Percentiles rank a stretch among this genome's conserved stretches.
These are phyloP conservation scores for Bipolaris victoriae DNA, from an alignment of 2,329 filamentous ascomycete genomes.

Conservation along the genomic window DNA sequence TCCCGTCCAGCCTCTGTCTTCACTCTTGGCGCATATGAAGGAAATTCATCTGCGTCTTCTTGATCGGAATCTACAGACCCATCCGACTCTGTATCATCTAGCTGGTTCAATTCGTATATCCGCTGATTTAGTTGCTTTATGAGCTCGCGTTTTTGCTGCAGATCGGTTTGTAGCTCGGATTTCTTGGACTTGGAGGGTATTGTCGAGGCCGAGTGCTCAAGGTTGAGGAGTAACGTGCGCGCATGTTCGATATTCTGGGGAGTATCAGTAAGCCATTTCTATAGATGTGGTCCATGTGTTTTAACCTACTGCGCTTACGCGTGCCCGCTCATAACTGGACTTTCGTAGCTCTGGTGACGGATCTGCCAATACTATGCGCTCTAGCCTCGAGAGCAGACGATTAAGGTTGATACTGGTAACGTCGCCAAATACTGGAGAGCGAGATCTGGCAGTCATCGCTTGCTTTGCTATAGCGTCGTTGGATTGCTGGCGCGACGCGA, in stretches of 20 bases:
- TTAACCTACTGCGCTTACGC: conserved; percentile 60
- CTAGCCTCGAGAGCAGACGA: conserved; percentile 69
- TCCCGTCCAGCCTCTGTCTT: conserved; percentile 43
- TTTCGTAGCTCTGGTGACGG: conserved; percentile 64
- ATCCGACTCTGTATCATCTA: conserved; percentile 51
- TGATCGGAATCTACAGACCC: conserved; percentile 48
- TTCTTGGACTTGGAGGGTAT: conserved; percentile 55
- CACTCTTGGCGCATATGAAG: conserved; percentile 52
- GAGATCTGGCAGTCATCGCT: conserved; percentile 30
- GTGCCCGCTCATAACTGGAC: conserved; percentile 71
- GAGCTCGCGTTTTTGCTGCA: conserved; percentile 68
- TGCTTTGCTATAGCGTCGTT: neutral
- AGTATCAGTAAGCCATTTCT: conserved; percentile 5
- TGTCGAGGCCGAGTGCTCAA: conserved; percentile 71
- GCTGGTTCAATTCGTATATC: conserved; percentile 70
- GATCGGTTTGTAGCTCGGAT: conserved; percentile 66
- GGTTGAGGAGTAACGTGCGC: conserved; percentile 68
- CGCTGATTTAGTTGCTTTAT: conserved; percentile 71
- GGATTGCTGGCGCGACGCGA: neutral
- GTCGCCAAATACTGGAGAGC: conserved; percentile 35
- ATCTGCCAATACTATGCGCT: conserved; percentile 68
- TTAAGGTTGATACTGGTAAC: conserved; percentile 59
- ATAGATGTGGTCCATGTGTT: neutral
- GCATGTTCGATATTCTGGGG: conserved; percentile 74
- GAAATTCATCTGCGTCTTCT: conserved; percentile 52